Conservation (phyloP, 306 rosid genomes). For the Ceratonia siliqua region DNA sequence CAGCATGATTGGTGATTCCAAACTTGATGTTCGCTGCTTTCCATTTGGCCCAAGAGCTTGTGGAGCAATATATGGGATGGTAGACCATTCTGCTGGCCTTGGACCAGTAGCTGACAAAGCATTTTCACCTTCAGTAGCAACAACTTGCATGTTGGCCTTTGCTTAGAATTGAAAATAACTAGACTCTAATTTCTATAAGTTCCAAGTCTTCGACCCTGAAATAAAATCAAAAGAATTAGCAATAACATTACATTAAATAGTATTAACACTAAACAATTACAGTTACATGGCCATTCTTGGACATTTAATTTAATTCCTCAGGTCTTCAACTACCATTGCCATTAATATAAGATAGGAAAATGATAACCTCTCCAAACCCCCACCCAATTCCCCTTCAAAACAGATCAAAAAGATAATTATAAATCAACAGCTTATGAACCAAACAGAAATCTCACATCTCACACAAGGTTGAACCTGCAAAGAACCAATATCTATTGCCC, state of each 20-base stretch:
- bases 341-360: neutral
- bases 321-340: neutral
- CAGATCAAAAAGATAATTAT: neutral
- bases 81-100: slow-evolving; percentile 90
- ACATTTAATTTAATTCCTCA: neutral
- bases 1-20: slow-evolving; percentile 91
- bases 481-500: neutral
- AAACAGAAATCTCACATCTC: neutral
- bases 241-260: slow-evolving; percentile 27
- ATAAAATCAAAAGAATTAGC: slow-evolving; percentile 29
- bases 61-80: slow-evolving; percentile 65
- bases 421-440: neutral
- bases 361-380: neutral
- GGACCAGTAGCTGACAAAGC: slow-evolving; percentile 79
- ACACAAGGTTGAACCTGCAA: neutral
- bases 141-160: slow-evolving; percentile 61
- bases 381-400: neutral
- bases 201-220: slow-evolving; percentile 29
- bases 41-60: slow-evolving; percentile 69
- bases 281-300: neutral
- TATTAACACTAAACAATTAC: neutral
- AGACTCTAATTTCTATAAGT: slow-evolving; percentile 17
- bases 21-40: slow-evolving; percentile 76
- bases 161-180: slow-evolving; percentile 30
- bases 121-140: slow-evolving; percentile 62